phyloP scores from a whole-genome alignment of 768 basidiomycete genomes.

The Clavulina sp. region DNA sequence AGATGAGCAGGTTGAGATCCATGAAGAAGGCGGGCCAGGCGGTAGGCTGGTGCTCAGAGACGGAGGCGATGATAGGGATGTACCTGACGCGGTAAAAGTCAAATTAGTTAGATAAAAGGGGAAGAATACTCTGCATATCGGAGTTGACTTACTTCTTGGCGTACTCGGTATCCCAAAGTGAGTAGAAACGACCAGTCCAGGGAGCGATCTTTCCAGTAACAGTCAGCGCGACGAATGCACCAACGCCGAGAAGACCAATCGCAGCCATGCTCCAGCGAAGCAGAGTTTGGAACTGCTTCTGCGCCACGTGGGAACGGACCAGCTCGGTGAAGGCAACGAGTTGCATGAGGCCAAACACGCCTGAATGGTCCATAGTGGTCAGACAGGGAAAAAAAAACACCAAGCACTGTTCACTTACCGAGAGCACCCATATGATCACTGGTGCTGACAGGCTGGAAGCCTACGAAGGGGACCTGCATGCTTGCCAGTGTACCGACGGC shows the following conservation, averaged over 20 bases:
- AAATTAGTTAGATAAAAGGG: constrained; percentile 10
- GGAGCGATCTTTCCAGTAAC: constrained; percentile 93
- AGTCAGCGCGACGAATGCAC: constrained; percentile 63
- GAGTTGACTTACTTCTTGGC: constrained; percentile 64
- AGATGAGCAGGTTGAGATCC: constrained; percentile 95
- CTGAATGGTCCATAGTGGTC: constrained; percentile 22
- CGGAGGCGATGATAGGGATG: constrained; percentile 96
- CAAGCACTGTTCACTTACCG: constrained; percentile 30
- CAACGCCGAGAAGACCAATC: constrained; percentile 51
- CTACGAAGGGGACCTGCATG: constrained; percentile 99
- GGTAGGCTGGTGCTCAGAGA: constrained; percentile 97
- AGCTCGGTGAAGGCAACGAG: constrained; percentile 87
- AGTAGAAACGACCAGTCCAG: constrained; percentile 99
- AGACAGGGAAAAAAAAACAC: not conserved
- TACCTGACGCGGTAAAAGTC: constrained; percentile 35
- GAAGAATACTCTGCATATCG: constrained; percentile 3
- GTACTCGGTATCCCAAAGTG: constrained; percentile 97
- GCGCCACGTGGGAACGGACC: constrained; percentile 74
- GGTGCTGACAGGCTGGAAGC: constrained; percentile 94
- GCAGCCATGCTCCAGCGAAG: constrained; percentile 51
- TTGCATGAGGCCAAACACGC: constrained; percentile 90
- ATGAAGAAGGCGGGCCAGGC: constrained; percentile 99
- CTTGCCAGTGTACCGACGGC: constrained; percentile 91
- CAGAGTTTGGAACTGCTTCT: constrained; percentile 79
- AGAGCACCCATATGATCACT: constrained; percentile 98